Conservation (phyloP, 192 early-diverging fungal genomes). For the Umbelopsis ramanniana region DNA sequence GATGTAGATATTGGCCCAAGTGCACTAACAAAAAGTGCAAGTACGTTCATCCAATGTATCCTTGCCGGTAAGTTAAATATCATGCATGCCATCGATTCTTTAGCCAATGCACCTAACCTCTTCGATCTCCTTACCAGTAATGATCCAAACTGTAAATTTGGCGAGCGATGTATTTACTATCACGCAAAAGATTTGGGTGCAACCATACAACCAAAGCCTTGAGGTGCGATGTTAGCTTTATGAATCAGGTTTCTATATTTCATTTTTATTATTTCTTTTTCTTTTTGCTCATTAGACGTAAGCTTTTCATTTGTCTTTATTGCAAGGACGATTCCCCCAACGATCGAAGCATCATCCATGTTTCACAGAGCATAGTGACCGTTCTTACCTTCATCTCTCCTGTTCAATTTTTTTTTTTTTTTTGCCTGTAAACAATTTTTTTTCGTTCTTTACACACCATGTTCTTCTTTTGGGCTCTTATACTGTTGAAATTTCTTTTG, state of each 20-base stretch:
- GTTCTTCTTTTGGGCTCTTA: slow-evolving; percentile 1
- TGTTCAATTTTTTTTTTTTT: not conserved
- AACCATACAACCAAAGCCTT: slow-evolving; percentile 1
- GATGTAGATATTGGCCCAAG: slow-evolving; percentile 53
- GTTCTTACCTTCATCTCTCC: slow-evolving; percentile 12
- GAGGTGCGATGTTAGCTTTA: not conserved
- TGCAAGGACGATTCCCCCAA: not conserved
- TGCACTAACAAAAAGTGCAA: slow-evolving; percentile 62
- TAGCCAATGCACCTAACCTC: not conserved
- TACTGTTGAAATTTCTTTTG: slow-evolving; percentile 8
- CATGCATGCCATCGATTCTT: not conserved
- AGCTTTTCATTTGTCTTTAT: not conserved
- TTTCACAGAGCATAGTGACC: not conserved
- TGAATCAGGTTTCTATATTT: not conserved
- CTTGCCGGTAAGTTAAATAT: slow-evolving; percentile 48
- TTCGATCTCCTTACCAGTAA: not conserved
- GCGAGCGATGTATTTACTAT: slow-evolving; percentile 19
- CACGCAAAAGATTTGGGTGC: slow-evolving; percentile 16
- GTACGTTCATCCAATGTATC: slow-evolving; percentile 46
- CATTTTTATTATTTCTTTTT: not conserved
- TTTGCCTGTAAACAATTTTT: slow-evolving; percentile 24
- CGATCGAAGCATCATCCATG: not conserved
- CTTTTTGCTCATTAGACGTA: slow-evolving; percentile 10
- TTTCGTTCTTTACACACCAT: not conserved
- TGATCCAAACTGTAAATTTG: slow-evolving; percentile 18